A percentile compares a stretch with the other conserved stretches of the same genome.
These are phyloP conservation scores for Quercus tomentella DNA, from an alignment of 331 rosid genomes.

Conservation along the genomic window DNA sequence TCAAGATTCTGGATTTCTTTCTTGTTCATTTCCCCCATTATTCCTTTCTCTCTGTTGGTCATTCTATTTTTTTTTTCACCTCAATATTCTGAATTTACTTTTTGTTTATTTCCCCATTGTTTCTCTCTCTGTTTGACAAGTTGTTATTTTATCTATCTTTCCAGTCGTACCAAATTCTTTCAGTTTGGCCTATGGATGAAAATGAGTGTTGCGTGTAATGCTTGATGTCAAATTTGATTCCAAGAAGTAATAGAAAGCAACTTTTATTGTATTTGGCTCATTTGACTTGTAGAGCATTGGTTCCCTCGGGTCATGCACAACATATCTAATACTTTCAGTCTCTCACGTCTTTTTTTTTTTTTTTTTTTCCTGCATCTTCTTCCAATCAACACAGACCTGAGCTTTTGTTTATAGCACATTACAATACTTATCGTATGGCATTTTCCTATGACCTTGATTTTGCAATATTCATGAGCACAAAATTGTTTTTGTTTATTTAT, in stretches of 20 bases:
- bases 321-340: too few relatives aligned
- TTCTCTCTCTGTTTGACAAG: background rate
- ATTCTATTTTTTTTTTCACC: background rate
- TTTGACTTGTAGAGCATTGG: too few relatives aligned
- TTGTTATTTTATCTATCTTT: background rate
- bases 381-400: background rate
- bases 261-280: too few relatives aligned
- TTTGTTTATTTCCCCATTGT: too few relatives aligned
- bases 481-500: background rate
- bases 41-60: background rate
- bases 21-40: background rate
- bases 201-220: too few relatives aligned
- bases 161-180: background rate
- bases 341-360: too few relatives aligned
- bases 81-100: background rate
- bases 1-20: background rate
- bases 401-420: background rate
- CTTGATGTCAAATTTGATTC: too few relatives aligned
- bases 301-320: too few relatives aligned
- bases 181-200: too few relatives aligned
- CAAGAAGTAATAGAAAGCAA: too few relatives aligned
- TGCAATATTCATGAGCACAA: background rate
- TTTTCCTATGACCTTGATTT: background rate
- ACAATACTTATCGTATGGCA: background rate
- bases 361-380: background rate